These are phyloP conservation scores for Dovyalis caffra DNA, from an alignment of 345 rosid species.

Conservation along the genomic window DNA sequence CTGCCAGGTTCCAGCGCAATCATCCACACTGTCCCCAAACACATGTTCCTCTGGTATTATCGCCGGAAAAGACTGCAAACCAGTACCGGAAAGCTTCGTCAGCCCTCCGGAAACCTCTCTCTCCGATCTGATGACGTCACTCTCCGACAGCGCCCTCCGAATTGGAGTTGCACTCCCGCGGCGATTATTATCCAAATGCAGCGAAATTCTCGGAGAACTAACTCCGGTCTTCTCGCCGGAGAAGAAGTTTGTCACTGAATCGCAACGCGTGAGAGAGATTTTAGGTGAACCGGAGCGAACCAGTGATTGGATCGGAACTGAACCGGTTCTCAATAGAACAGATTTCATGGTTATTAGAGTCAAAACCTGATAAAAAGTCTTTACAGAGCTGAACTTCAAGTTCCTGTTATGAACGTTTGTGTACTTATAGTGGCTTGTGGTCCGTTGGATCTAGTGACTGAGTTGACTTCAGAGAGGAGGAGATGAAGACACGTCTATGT, in stretches of 20 bases:
- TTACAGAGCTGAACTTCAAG: too few species aligned
- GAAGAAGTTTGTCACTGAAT: conserved; percentile 41
- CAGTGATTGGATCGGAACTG: conserved; percentile 37
- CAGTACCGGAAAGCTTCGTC: conserved; percentile 16
- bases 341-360: conserved; percentile 45
- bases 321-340: conserved; percentile 53
- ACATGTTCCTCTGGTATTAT: conserved; percentile 44
- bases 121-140: conserved; percentile 41
- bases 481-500: conserved; percentile 41
- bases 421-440: conserved; percentile 11
- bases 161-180: conserved; percentile 27
- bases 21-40: conserved; percentile 11
- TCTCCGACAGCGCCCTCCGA: conserved; percentile 53
- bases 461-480: conserved; percentile 24
- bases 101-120: conserved; percentile 1
- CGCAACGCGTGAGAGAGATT: conserved; percentile 35
- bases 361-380: neutral
- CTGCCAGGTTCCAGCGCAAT: conserved; percentile 28
- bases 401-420: too few species aligned
- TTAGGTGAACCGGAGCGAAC: conserved; percentile 32
- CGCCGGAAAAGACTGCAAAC: conserved; percentile 37
- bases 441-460: conserved; percentile 48
- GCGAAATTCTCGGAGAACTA: conserved; percentile 38
- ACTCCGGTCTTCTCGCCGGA: too few species aligned
- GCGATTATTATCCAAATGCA: conserved; percentile 37